Percentiles rank a stretch among this genome's conserved stretches.
Evolutionary conservation across 768 basidiomycete genomes (phyloP).

Genomic region (Lactarius hengduanensis): DNA sequence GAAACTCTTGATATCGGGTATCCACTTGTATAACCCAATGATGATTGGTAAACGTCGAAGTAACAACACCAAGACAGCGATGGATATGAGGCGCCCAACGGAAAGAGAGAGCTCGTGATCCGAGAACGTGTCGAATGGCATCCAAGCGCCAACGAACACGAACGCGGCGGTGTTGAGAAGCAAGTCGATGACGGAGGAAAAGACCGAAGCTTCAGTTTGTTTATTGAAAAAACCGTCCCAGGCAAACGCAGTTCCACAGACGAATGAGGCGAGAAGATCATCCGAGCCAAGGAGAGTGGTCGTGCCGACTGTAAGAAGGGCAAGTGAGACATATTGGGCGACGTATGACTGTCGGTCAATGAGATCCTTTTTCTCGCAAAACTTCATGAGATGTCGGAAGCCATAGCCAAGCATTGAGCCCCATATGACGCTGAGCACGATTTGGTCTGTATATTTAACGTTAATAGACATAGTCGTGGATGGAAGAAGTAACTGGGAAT

Average conservation of each 20-base stretch:
- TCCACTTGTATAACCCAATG: constrained; percentile 83
- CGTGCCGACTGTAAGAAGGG: constrained; percentile 80
- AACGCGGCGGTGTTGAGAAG: constrained; percentile 96
- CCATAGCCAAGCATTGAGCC: constrained; percentile 72
- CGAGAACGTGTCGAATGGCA: constrained; percentile 84
- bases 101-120: constrained; percentile 63
- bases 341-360: constrained; percentile 95
- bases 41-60: constrained; percentile 84
- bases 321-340: constrained; percentile 85
- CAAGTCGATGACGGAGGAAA: constrained; percentile 94
- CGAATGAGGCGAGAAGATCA: constrained; percentile 92
- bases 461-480: constrained; percentile 12
- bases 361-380: constrained; percentile 79
- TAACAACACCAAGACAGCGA: constrained; percentile 79
- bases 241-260: constrained; percentile 93
- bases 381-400: constrained; percentile 91
- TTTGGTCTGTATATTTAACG: constrained; percentile 57
- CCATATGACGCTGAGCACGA: constrained; percentile 70
- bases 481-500: constrained; percentile 30
- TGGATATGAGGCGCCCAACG: constrained; percentile 81
- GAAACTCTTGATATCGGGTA: constrained; percentile 94
- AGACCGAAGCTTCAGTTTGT: constrained; percentile 92
- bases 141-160: constrained; percentile 96
- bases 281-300: constrained; percentile 86
- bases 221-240: constrained; percentile 95